Conservation (phyloP, 768 basidiomycete species). For the Xerocomellus chrysenteron region DNA sequence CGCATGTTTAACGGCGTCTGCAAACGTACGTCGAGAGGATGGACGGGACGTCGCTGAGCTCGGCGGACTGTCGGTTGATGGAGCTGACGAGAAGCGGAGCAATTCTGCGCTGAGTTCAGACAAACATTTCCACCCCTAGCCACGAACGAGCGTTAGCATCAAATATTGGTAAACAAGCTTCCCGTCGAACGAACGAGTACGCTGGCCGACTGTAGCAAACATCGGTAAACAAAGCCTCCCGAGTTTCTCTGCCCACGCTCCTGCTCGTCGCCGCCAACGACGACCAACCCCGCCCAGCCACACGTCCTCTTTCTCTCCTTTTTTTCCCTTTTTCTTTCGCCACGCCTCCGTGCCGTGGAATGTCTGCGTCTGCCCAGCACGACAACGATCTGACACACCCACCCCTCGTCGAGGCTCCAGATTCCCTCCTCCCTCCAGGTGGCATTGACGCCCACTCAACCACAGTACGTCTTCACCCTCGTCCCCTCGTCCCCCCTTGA, state of each 20-base stretch:
- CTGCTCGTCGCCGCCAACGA: constrained; percentile 35
- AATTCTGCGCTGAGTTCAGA: constrained; percentile 29
- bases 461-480: constrained; percentile 10
- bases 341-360: constrained; percentile 14
- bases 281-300: constrained; percentile 21
- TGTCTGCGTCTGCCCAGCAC: constrained; percentile 43
- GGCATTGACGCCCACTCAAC: constrained; percentile 1
- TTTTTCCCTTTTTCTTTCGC: constrained; percentile 17
- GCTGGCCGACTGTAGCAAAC: too few relatives aligned
- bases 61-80: constrained; percentile 33
- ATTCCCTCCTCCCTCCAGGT: constrained; percentile 27
- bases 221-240: constrained; percentile 17
- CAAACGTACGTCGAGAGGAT: constrained; percentile 26
- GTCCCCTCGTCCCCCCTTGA: neutral
- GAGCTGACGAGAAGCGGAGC: neutral
- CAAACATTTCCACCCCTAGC: too few relatives aligned
- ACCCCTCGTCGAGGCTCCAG: constrained; percentile 27
- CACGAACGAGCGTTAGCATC: too few relatives aligned
- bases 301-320: too few relatives aligned
- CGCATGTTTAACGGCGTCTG: constrained; percentile 17
- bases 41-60: constrained; percentile 35
- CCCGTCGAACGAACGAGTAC: too few relatives aligned
- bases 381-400: constrained; percentile 34
- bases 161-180: too few relatives aligned
- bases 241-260: constrained; percentile 29